These are phyloP conservation scores for Podosphaera xanthii DNA, from an alignment of 2,329 filamentous ascomycete species.

Conservation along the genomic window DNA sequence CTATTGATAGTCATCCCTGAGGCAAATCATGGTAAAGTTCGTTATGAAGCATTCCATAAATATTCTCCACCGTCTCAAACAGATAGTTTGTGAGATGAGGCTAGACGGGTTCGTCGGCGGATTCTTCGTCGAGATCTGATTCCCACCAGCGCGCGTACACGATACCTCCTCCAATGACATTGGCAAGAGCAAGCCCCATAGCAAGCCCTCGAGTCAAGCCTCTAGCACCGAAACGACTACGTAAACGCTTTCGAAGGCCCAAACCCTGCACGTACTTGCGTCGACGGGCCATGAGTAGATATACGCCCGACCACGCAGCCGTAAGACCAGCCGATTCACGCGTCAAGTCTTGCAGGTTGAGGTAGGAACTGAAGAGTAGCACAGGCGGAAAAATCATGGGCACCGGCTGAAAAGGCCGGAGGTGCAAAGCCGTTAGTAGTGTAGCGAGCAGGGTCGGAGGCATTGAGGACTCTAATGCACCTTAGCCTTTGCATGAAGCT, in stretches of 20 bases:
- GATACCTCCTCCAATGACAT: constrained; percentile 26
- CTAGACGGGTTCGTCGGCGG: too few species aligned
- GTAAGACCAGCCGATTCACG: constrained; percentile 39
- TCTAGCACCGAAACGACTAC: constrained; percentile 24
- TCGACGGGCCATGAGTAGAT: constrained; percentile 36
- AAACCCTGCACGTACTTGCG: constrained; percentile 18
- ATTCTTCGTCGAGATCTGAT: too few species aligned
- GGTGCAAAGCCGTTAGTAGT: constrained; percentile 40
- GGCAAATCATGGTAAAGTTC: too few species aligned
- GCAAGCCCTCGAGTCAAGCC: constrained; percentile 28
- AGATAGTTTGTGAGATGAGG: too few species aligned
- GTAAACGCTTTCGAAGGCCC: constrained; percentile 17
- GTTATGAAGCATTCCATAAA: too few species aligned
- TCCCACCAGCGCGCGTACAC: constrained; percentile 22
- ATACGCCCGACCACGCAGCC: constrained; percentile 41
- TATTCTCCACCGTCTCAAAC: too few species aligned
- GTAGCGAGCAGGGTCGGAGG: constrained; percentile 42
- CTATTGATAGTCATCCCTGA: too few species aligned
- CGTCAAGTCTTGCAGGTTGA: constrained; percentile 38
- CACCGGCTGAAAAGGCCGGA: constrained; percentile 39
- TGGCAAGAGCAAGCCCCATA: constrained; percentile 25
- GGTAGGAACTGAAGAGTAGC: constrained; percentile 40
- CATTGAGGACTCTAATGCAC: constrained; percentile 32
- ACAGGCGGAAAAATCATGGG: constrained; percentile 46
- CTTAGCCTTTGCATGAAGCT: too few species aligned